A percentile compares a stretch with the other conserved stretches of the same genome.
These are phyloP conservation scores for Suhomyces sp. DNA, from an alignment of 805 yeast genomes.

Conservation along the genomic window DNA sequence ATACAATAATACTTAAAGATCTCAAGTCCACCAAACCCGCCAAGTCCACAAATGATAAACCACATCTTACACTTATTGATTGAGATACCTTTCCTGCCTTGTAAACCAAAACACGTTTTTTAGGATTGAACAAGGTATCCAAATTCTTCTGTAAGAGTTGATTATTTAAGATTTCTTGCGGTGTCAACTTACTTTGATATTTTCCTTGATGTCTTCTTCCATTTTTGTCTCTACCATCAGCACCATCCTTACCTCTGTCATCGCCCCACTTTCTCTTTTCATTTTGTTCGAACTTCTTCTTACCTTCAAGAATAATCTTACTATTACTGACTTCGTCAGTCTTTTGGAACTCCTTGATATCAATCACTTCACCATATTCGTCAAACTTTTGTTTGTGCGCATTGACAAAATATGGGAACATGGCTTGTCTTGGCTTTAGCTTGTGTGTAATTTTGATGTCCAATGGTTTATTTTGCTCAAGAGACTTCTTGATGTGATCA, in stretches of 20 bases:
- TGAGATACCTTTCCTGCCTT: constrained; percentile 21
- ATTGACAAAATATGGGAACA: constrained; percentile 70
- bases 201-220: constrained; percentile 16
- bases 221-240: constrained; percentile 19
- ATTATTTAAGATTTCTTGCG: constrained; percentile 43
- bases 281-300: constrained; percentile 34
- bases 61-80: constrained; percentile 65
- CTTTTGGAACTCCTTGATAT: constrained; percentile 59
- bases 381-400: constrained; percentile 60
- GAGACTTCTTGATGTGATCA: constrained; percentile 36
- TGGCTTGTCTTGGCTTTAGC: constrained; percentile 52
- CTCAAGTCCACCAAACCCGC: constrained; percentile 83
- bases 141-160: constrained; percentile 39
- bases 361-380: constrained; percentile 83
- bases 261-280: constrained; percentile 30
- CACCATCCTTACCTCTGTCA: constrained; percentile 12
- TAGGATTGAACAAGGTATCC: constrained; percentile 55
- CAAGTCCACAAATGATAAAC: constrained; percentile 72
- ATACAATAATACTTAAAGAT: constrained; percentile 74
- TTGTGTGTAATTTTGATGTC: constrained; percentile 51
- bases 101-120: constrained; percentile 36
- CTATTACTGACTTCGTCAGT: constrained; percentile 48
- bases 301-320: constrained; percentile 37
- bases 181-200: constrained; percentile 34
- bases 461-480: constrained; percentile 47